Base-by-base conservation (phyloP, 1,284 basidiomycete species). In the Termitomyces sp. region DNA sequence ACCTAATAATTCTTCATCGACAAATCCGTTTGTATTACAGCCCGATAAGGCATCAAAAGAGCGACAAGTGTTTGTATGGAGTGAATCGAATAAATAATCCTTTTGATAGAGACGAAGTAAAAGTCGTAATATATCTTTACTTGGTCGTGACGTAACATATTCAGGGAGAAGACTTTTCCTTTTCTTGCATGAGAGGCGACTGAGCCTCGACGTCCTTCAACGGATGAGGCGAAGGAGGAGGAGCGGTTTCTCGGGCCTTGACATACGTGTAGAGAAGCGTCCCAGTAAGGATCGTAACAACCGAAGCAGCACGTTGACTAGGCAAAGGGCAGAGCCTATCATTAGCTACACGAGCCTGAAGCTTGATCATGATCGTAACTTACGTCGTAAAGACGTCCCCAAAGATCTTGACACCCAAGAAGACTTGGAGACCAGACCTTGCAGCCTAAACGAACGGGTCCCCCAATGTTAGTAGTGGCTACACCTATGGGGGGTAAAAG, bases 391-490 rank as follows among this genome's bases (percentile, higher is more conserved):
- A 74, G 50, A 84, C 64, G 64, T 90, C 88, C 15, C 72, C 69
- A 67, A 89, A 88, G 6, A 87, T 68, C 74, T 76, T 80, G 42
- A 88, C 83, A 21, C 86, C 86, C 38, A 90, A 70, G 39, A 86
- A 70, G 6, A 86, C 88, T 68, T 90, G 87, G 24, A 90, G 70
- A 6, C 88, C 88, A 12, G 84, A 84, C 52, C 84, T 77, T 12
- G 85, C 84, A 36, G 86, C 86, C 84, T 86, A 31, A 15, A 13
- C 21, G 10, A 17, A 50, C 13, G 52, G 9, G 8, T 45, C 13
- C 19, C 19, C 2, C 2, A 21, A 51, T 28, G 34, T 58, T n/a
- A 50, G 31, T 12, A 50, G 31, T 33, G 10, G 17, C 30, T 8
- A 34, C 13, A 28, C 26, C 17, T 2, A 50, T 31, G 36, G 36